Evolutionary conservation across 139 green algal genomes (phyloP).

Genomic region (Zygnema cylindricum): DNA sequence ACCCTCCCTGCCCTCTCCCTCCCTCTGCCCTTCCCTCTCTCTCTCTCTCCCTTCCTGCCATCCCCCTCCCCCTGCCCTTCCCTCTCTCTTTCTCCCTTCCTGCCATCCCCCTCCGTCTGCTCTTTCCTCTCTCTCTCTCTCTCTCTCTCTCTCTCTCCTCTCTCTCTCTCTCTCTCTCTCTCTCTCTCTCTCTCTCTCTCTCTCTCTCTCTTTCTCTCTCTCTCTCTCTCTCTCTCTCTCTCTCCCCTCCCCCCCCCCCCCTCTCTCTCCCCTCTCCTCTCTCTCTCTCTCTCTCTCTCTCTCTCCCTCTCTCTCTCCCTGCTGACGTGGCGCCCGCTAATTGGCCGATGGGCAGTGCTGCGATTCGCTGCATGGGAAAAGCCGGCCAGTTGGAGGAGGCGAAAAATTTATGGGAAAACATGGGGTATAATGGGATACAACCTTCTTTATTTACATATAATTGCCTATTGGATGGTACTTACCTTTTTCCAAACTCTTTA

Average conservation of each 20-base stretch:
- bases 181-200: not conserved
- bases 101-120: not conserved
- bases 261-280: not conserved
- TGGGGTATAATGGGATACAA: not conserved
- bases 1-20: too few relatives aligned
- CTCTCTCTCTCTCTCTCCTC: not conserved
- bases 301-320: slow-evolving; percentile 21
- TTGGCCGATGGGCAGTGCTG: slow-evolving; percentile 24
- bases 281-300: not conserved
- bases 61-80: not conserved
- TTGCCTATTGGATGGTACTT: slow-evolving; percentile 41
- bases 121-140: not conserved
- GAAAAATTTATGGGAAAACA: slow-evolving; percentile 22
- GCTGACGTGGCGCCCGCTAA: not conserved
- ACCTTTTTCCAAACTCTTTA: not conserved
- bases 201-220: not conserved
- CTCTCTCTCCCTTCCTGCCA: not conserved
- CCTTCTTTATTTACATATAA: slow-evolving; percentile 46
- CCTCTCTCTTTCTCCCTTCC: not conserved
- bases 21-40: too few relatives aligned
- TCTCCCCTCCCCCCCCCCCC: not conserved
- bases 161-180: not conserved
- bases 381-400: slow-evolving; percentile 27
- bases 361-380: slow-evolving; percentile 24
- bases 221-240: not conserved